Evolutionary conservation across 768 basidiomycete genomes (phyloP), one percentile per base, ranked within the genome.

Genomic region (Termitomyces sp.): DNA sequence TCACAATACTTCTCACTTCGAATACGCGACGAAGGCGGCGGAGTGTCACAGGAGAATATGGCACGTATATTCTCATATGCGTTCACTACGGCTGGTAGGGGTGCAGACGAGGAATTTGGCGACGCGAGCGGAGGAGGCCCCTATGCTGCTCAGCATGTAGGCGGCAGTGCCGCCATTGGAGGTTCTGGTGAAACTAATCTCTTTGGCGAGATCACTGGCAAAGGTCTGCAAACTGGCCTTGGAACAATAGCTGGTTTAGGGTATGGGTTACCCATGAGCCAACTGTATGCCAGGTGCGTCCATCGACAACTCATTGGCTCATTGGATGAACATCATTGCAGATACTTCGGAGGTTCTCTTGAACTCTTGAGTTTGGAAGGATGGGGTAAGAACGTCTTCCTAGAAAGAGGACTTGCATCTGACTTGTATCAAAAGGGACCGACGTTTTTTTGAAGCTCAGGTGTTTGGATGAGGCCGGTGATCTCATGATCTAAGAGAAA

Each of bases 181-280:
- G 72, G 71, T 10, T 68, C 70, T 42, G 76, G 78, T 10, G 78
- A 78, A 47, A 77, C 73, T 2, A 80, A 81, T 63, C 67, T 94
- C 36, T 92, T 94, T 64, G 79, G 81, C 22, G 91, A 91, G 67
- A 90, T 94, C 24, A 85, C 89, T 3, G 81, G 83, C 0, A 86
- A 87, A 64, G 88, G 89, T 7, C 64, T 94, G 41, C 87, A 91
- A 67, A 85, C 83, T 9, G 90, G 90, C 14, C 74, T 94, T 65
- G 93, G 93, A n/a, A 92, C 91, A 3, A 89, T 95, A 57, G 92
- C 93, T 7, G 93, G 93, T 0, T 71, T 95, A 31, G 93, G 93
- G 2, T 95, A 94, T 61, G 93, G 93, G 1, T 72, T 91, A 53
- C 89, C 88, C 12, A 90, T 91, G 89, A 89, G 87, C 69, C 79